Evolutionary conservation across 1,284 basidiomycete genomes (phyloP).

Genomic region (Farysia itapuensis): DNA sequence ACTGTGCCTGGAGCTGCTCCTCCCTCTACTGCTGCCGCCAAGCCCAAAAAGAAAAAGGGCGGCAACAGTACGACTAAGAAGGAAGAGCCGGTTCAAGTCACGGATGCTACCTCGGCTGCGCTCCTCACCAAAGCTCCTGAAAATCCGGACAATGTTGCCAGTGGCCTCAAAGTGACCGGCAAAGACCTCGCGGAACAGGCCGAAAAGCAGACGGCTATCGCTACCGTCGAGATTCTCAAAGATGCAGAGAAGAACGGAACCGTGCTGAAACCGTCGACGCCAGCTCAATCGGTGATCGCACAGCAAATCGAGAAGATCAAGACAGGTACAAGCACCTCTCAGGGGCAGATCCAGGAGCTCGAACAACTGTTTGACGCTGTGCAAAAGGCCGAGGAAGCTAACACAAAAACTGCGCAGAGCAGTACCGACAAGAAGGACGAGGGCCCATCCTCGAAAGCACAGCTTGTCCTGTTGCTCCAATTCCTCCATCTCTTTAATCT

Average conservation of each 20-base stretch:
- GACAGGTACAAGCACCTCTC: slow-evolving; percentile 17
- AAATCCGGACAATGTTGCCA: slow-evolving; percentile 19
- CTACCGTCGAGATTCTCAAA: slow-evolving; percentile 19
- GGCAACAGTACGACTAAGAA: slow-evolving; percentile 3
- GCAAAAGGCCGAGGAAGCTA: slow-evolving; percentile 7
- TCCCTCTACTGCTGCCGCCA: slow-evolving; percentile 13
- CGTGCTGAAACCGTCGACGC: slow-evolving; percentile 1
- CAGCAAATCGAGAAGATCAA: slow-evolving; percentile 11
- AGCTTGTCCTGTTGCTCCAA: slow-evolving; percentile 30
- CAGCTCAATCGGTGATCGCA: slow-evolving; percentile 19
- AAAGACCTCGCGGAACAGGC: slow-evolving; percentile 30
- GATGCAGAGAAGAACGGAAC: background rate
- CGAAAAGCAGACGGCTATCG: slow-evolving; percentile 24
- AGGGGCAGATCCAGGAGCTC: slow-evolving; percentile 20
- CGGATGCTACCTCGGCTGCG: slow-evolving; percentile 22
- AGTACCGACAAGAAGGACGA: background rate
- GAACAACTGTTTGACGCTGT: slow-evolving; percentile 16
- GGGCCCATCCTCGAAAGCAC: slow-evolving; percentile 5
- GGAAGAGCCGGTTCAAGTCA: slow-evolving; percentile 10
- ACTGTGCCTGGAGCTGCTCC: slow-evolving; percentile 27
- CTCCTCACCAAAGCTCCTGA: slow-evolving; percentile 19
- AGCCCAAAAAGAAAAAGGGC: slow-evolving; percentile 8
- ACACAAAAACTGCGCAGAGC: slow-evolving; percentile 1
- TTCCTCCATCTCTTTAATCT: slow-evolving; percentile 43
- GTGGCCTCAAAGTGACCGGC: slow-evolving; percentile 23